Conservation (phyloP, 148 eudicot species). For the Oxyria digyna region DNA sequence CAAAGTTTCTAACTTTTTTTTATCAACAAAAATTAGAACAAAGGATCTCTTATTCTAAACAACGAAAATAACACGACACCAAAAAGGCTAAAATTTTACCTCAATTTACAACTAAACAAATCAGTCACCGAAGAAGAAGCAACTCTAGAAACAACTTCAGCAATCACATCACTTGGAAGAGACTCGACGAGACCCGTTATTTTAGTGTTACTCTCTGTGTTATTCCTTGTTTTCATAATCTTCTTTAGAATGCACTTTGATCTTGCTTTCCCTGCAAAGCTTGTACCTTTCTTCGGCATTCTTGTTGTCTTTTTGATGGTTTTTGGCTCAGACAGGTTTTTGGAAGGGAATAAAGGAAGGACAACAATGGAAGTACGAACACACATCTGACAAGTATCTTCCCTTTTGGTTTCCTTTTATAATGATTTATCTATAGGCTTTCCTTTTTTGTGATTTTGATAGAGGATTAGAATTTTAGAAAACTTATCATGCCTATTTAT, state of each 20-base stretch:
- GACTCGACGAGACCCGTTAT: background rate
- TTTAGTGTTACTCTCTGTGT: background rate
- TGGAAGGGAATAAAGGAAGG: no score
- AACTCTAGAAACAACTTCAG: background rate
- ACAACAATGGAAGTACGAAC: background rate
- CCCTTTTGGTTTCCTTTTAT: no score
- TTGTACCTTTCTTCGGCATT: background rate
- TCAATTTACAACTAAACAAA: background rate
- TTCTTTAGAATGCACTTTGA: background rate
- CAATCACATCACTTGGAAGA: background rate
- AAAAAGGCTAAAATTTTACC: no score
- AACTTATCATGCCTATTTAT: no score
- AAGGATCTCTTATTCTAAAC: no score
- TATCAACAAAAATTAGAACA: no score
- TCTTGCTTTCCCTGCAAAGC: background rate
- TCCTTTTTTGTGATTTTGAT: no score
- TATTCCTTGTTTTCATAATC: background rate
- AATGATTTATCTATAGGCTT: no score
- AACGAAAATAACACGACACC: no score
- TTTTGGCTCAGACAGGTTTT: background rate
- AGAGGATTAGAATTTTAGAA: no score
- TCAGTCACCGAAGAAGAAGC: background rate
- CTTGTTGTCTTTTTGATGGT: background rate
- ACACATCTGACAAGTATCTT: background rate
- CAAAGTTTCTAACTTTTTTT: no score